Conservation (phyloP, 176 grass and related monocot species). For the Cocos nucifera region DNA sequence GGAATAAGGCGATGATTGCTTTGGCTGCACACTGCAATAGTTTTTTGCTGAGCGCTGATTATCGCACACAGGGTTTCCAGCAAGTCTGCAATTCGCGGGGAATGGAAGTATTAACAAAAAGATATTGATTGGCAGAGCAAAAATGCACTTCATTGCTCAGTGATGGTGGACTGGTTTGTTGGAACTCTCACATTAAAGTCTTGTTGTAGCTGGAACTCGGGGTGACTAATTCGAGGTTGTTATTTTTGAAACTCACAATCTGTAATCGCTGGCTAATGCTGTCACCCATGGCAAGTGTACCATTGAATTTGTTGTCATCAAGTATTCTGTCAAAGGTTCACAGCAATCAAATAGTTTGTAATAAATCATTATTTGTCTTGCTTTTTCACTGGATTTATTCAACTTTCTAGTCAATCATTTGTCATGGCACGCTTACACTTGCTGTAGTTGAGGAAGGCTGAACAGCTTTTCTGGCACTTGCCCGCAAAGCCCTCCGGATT, state of each 20-base stretch:
- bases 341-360: neutral
- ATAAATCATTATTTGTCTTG: neutral
- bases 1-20: conserved; percentile 22
- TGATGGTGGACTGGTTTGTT: no score
- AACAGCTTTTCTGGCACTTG: conserved; percentile 40
- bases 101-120: neutral
- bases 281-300: conserved; percentile 56
- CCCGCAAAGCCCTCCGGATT: conserved; percentile 38
- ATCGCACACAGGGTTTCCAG: conserved; percentile 30
- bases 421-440: conserved; percentile 51
- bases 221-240: conserved; percentile 26
- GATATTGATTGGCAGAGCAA: no score
- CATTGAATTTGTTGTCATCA: conserved; percentile 67
- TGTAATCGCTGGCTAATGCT: conserved; percentile 58
- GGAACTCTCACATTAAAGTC: conserved; percentile 56
- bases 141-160: no score
- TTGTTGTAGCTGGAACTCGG: conserved; percentile 37
- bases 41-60: neutral
- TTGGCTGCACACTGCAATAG: conserved; percentile 20
- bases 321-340: conserved; percentile 43
- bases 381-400: conserved; percentile 2
- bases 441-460: conserved; percentile 43
- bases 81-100: conserved; percentile 31
- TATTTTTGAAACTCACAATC: conserved; percentile 79
- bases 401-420: conserved; percentile 14